Percentiles rank a stretch among this genome's conserved stretches.
Conservation (phyloP, 805 yeast species). For the Pichia occidentalis region DNA sequence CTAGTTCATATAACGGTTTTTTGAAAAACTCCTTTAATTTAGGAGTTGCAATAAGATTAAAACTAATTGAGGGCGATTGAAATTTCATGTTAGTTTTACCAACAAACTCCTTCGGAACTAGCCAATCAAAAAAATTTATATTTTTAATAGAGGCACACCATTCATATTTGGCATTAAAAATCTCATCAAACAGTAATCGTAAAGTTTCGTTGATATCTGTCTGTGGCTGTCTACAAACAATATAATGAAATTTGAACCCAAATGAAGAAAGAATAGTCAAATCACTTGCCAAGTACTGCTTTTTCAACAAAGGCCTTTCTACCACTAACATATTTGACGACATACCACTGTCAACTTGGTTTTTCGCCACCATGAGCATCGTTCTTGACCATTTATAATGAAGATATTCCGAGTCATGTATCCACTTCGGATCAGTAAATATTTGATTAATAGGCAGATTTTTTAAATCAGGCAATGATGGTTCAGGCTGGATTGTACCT, state of each 20-base stretch:
- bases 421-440: not conserved
- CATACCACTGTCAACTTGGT: no score
- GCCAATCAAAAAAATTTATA: slow-evolving; percentile 1
- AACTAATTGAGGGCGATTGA: slow-evolving; percentile 1
- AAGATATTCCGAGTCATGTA: not conserved
- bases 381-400: slow-evolving; percentile 5
- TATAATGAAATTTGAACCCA: not conserved
- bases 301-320: not conserved
- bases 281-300: not conserved
- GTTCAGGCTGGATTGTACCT: no score
- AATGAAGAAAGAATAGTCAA: not conserved
- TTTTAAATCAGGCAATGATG: no score
- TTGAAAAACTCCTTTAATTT: not conserved
- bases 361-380: slow-evolving; percentile 1
- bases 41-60: slow-evolving; percentile 1
- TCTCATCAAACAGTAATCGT: slow-evolving; percentile 10
- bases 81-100: not conserved
- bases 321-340: slow-evolving; percentile 5
- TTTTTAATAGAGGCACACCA: slow-evolving; percentile 2
- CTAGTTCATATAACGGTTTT: not conserved
- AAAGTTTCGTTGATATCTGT: no score
- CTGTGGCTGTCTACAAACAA: not conserved
- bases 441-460: not conserved
- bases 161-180: slow-evolving; percentile 1
- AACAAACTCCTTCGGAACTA: not conserved